Conservation (phyloP, 1,284 basidiomycete species). For the Exobasidium cylindrosporum region DNA sequence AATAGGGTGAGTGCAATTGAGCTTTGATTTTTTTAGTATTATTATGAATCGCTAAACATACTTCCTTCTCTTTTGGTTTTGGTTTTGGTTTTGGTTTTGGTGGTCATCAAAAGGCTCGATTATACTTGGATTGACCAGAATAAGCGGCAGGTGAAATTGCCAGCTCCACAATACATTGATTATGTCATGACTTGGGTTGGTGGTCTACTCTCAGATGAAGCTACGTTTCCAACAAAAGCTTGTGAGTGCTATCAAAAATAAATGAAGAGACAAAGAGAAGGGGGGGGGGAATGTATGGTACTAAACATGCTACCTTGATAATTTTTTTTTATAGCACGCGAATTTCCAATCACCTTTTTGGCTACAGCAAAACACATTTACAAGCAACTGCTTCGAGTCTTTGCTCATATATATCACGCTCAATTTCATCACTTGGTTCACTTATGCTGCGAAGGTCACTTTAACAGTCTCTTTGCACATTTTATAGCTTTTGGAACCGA, state of each 20-base stretch:
- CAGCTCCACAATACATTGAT: slow-evolving; percentile 96
- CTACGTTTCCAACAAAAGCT: slow-evolving; percentile 89
- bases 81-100: not conserved
- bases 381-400: slow-evolving; percentile 91
- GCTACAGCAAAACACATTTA: slow-evolving; percentile 94
- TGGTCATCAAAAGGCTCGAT: slow-evolving; percentile 67
- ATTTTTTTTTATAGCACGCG: slow-evolving; percentile 65
- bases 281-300: not conserved
- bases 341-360: slow-evolving; percentile 84
- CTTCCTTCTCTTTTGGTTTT: slow-evolving; percentile 1
- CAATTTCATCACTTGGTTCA: slow-evolving; percentile 89
- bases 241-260: too few species aligned
- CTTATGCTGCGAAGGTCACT: slow-evolving; percentile 89
- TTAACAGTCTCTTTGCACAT: slow-evolving; percentile 96
- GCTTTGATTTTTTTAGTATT: not conserved
- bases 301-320: too few species aligned
- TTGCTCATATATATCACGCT: slow-evolving; percentile 95
- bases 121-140: slow-evolving; percentile 90
- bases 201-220: slow-evolving; percentile 86
- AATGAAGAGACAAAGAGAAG: slow-evolving; percentile 3
- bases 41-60: not conserved
- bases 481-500: slow-evolving; percentile 80
- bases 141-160: slow-evolving; percentile 84
- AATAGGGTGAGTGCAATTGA: slow-evolving; percentile 63
- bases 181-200: slow-evolving; percentile 99